Evolutionary conservation across 2,329 filamentous ascomycete genomes (phyloP).

Genomic region (Mariannaea sp.): DNA sequence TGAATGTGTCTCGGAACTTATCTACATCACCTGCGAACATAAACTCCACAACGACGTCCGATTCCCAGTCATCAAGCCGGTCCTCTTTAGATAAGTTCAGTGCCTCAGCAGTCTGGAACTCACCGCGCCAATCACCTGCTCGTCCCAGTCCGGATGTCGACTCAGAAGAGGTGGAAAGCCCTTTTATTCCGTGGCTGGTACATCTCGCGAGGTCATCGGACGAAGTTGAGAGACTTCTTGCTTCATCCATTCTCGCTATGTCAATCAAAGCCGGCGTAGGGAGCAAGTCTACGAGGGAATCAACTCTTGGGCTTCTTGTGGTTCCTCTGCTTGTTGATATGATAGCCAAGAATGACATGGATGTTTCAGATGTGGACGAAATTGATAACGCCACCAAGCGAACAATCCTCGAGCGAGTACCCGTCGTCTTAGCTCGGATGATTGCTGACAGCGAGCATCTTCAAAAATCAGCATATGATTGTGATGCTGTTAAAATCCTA

Average conservation of each 20-base stretch:
- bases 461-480: slow-evolving; percentile 81
- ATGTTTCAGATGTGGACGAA: slow-evolving; percentile 46
- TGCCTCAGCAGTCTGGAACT: slow-evolving; percentile 41
- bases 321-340: slow-evolving; percentile 72
- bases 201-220: slow-evolving; percentile 61
- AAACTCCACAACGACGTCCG: slow-evolving; percentile 21
- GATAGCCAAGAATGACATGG: slow-evolving; percentile 55
- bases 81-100: slow-evolving; percentile 39
- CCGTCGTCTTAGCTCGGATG: slow-evolving; percentile 76
- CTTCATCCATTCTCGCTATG: slow-evolving; percentile 69
- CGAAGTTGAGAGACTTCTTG: slow-evolving; percentile 67
- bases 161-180: slow-evolving; percentile 67
- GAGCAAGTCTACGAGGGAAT: slow-evolving; percentile 63
- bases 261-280: slow-evolving; percentile 72
- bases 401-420: slow-evolving; percentile 69
- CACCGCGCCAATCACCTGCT: slow-evolving; percentile 37
- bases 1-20: slow-evolving; percentile 44
- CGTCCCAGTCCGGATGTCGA: slow-evolving; percentile 42
- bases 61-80: slow-evolving; percentile 39
- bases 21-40: slow-evolving; percentile 27
- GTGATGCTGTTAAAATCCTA: slow-evolving; percentile 52
- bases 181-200: slow-evolving; percentile 75
- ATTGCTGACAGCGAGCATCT: slow-evolving; percentile 78
- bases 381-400: slow-evolving; percentile 44
- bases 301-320: slow-evolving; percentile 67